Percentiles rank a stretch among this genome's conserved stretches.
These are phyloP conservation scores for Hypoxylon sp. DNA, from an alignment of 2,329 filamentous ascomycete species.

Conservation along the genomic window DNA sequence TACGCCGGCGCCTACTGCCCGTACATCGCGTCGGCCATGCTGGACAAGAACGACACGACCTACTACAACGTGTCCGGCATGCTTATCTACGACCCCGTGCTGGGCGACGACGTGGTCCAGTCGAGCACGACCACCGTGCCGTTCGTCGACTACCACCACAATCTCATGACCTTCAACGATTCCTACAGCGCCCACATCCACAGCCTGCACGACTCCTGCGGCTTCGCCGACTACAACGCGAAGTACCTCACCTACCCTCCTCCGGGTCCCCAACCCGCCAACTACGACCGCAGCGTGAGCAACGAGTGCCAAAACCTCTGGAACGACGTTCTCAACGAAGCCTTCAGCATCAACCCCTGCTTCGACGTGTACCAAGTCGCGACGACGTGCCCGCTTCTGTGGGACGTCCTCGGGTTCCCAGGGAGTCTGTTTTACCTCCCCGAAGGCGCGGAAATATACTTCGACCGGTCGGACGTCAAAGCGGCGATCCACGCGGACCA, in stretches of 20 bases:
- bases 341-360: slow-evolving; percentile 73
- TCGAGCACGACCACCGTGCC: slow-evolving; percentile 63
- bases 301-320: slow-evolving; percentile 68
- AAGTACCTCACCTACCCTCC: slow-evolving; percentile 74
- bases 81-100: slow-evolving; percentile 76
- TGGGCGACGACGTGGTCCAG: slow-evolving; percentile 64
- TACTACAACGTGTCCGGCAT: slow-evolving; percentile 67
- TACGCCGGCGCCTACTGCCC: slow-evolving; percentile 70
- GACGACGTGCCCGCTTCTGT: slow-evolving; percentile 76
- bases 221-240: slow-evolving; percentile 69
- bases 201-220: slow-evolving; percentile 65
- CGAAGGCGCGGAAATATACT: slow-evolving; percentile 74
- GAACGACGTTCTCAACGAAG: slow-evolving; percentile 65
- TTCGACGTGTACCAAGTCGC: slow-evolving; percentile 79
- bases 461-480: slow-evolving; percentile 79
- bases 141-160: slow-evolving; percentile 69
- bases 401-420: slow-evolving; percentile 71
- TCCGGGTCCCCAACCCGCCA: slow-evolving; percentile 67
- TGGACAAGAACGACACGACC: slow-evolving; percentile 62
- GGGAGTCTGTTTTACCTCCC: slow-evolving; percentile 76
- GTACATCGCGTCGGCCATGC: slow-evolving; percentile 69
- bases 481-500: slow-evolving; percentile 75
- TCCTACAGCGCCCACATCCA: slow-evolving; percentile 69
- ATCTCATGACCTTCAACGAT: slow-evolving; percentile 71
- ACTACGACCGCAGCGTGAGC: slow-evolving; percentile 59